A percentile compares a stretch with the other conserved stretches of the same genome.
phyloP scores from a whole-genome alignment of 2,329 filamentous ascomycete genomes.

The Colletotrichum sublineola region DNA sequence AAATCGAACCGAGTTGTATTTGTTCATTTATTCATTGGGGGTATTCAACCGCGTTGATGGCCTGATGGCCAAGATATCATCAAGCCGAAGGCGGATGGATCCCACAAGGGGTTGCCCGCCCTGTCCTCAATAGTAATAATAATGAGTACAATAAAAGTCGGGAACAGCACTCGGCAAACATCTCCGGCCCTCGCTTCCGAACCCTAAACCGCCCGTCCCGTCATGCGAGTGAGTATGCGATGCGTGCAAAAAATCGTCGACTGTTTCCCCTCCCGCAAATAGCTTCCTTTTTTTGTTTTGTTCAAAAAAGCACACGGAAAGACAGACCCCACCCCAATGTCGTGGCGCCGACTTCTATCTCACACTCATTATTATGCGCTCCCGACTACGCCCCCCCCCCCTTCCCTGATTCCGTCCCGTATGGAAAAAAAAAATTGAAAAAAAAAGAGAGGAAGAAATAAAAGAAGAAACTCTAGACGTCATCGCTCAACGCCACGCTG shows the following conservation, averaged over 20 bases:
- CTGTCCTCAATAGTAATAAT: not conserved
- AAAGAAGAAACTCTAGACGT: constrained; percentile 27
- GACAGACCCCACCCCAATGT: too few species aligned
- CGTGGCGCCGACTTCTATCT: not conserved
- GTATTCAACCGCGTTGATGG: not conserved
- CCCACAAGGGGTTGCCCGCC: not conserved
- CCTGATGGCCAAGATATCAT: not conserved
- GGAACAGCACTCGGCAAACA: not conserved
- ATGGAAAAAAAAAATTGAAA: too few species aligned
- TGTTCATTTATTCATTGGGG: not conserved
- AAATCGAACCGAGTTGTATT: not conserved
- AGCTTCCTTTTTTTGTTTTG: too few species aligned
- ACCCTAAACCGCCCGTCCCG: constrained; percentile 8
- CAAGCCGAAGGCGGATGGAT: not conserved
- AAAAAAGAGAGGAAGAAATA: too few species aligned
- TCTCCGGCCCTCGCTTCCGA: not conserved
- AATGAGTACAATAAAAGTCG: not conserved
- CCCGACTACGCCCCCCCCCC: not conserved
- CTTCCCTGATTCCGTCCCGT: too few species aligned
- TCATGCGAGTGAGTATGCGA: constrained; percentile 6
- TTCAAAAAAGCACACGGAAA: not conserved
- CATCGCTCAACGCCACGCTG: constrained; percentile 40
- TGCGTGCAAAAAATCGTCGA: not conserved
- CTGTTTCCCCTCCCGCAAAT: not conserved
- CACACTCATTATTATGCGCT: not conserved